phyloP scores from a whole-genome alignment of 371 early-diverging fungal species.

The Mortierella sp. region DNA sequence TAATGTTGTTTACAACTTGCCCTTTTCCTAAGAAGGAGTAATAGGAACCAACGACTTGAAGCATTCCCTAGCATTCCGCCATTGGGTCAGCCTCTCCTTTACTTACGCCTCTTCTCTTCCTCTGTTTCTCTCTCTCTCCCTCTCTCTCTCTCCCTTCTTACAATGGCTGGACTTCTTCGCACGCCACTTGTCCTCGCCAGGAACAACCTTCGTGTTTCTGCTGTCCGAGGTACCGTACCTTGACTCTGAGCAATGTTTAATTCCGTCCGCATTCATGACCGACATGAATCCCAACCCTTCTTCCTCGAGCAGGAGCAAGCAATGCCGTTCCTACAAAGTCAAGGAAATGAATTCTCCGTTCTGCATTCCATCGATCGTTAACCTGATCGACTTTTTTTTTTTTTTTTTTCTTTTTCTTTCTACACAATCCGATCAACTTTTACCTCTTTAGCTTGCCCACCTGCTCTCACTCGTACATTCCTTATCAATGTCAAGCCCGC shows the following conservation, averaged over 20 bases:
- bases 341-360: too few relatives aligned
- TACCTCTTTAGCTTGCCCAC: slow-evolving; percentile 31
- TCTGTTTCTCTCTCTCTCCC: background rate
- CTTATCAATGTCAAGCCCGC: slow-evolving; percentile 50
- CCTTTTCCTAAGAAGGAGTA: too few relatives aligned
- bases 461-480: slow-evolving; percentile 44
- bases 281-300: too few relatives aligned
- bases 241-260: too few relatives aligned
- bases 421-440: slow-evolving; percentile 13
- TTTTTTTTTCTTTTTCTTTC: background rate
- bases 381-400: slow-evolving; percentile 18
- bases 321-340: background rate
- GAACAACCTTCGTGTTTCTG: slow-evolving; percentile 37
- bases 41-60: too few relatives aligned
- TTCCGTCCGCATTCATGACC: too few relatives aligned
- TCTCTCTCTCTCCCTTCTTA: too few relatives aligned
- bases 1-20: slow-evolving; percentile 4
- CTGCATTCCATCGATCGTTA: background rate
- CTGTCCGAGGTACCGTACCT: slow-evolving; percentile 35
- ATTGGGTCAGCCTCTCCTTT: background rate
- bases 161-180: slow-evolving; percentile 52
- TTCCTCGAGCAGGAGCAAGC: background rate
- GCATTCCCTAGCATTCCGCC: background rate
- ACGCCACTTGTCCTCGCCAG: slow-evolving; percentile 49
- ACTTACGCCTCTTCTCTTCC: background rate